A percentile compares a stretch with the other conserved stretches of the same genome.
phyloP scores from a whole-genome alignment of 768 basidiomycete species.

The Phylloporus rhodoxanthus region DNA sequence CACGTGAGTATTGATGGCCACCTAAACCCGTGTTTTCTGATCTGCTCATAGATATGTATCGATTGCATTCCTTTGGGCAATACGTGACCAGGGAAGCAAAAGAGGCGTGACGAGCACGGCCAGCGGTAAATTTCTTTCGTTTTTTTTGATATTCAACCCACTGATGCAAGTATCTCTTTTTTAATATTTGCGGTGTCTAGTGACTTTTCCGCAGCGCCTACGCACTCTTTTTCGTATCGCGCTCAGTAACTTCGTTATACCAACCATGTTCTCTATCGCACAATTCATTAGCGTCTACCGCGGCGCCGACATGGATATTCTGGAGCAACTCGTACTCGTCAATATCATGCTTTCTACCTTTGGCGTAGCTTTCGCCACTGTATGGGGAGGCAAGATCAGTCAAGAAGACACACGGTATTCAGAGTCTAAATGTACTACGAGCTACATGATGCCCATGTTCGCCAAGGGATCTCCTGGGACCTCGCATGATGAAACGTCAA shows the following conservation, averaged over 20 bases:
- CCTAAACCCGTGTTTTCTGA: background rate
- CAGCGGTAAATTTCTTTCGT: background rate
- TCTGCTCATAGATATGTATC: slow-evolving; percentile 7
- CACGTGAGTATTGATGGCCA: slow-evolving; percentile 4
- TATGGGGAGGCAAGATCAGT: slow-evolving; percentile 4
- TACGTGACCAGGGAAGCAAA: background rate
- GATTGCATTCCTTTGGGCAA: slow-evolving; percentile 10
- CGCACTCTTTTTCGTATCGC: slow-evolving; percentile 21
- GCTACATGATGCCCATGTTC: background rate
- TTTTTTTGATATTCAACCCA: background rate
- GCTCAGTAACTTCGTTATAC: slow-evolving; percentile 26
- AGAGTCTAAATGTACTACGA: background rate
- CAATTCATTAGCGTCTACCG: slow-evolving; percentile 8
- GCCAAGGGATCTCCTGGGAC: background rate
- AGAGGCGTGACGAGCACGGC: background rate
- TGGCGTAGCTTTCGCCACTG: slow-evolving; percentile 8
- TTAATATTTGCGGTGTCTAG: background rate
- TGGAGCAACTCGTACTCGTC: slow-evolving; percentile 3
- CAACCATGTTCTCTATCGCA: slow-evolving; percentile 11
- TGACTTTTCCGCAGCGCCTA: slow-evolving; percentile 2
- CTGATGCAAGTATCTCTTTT: background rate
- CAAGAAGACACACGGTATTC: background rate
- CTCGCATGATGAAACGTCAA: background rate
- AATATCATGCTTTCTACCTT: slow-evolving; percentile 11
- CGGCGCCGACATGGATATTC: background rate